Percentiles rank a stretch among this genome's conserved stretches.
Conservation (phyloP, 192 early-diverging fungal genomes). For the Paraglomus brasilianum region DNA sequence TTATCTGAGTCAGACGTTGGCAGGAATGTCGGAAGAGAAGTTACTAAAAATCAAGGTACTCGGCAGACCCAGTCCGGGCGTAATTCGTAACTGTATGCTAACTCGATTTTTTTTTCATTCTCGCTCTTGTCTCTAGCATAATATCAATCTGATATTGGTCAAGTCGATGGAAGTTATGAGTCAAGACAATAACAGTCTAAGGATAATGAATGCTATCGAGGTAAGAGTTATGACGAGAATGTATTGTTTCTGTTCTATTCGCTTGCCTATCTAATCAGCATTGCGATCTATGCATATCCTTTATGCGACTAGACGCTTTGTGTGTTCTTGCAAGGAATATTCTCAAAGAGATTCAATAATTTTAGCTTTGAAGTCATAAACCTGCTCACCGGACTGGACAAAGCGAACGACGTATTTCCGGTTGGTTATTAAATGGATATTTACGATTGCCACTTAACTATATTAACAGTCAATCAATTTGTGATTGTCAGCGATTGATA, state of each 20-base stretch:
- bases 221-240: slow-evolving; percentile 20
- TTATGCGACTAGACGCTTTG: slow-evolving; percentile 36
- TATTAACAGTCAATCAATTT: not conserved
- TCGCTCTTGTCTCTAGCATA: slow-evolving; percentile 14
- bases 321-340: slow-evolving; percentile 46
- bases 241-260: not conserved
- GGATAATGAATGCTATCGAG: slow-evolving; percentile 39
- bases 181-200: slow-evolving; percentile 5
- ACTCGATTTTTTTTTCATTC: too few relatives aligned
- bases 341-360: slow-evolving; percentile 53
- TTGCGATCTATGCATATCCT: not conserved
- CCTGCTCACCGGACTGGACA: slow-evolving; percentile 46
- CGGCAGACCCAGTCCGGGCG: too few relatives aligned
- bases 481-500: slow-evolving; percentile 14
- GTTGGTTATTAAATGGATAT: not conserved
- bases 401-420: slow-evolving; percentile 27
- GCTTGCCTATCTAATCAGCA: not conserved
- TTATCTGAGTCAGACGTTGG: slow-evolving; percentile 38
- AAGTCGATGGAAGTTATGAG: slow-evolving; percentile 46
- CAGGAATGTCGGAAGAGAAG: slow-evolving; percentile 45
- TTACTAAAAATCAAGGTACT: slow-evolving; percentile 38
- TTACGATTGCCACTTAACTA: not conserved
- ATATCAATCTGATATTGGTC: slow-evolving; percentile 43
- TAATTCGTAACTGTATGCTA: too few relatives aligned
- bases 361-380: slow-evolving; percentile 58